Evolutionary conservation across 441 rosid genomes (phyloP).

Genomic region (Jatropha podagrica): DNA sequence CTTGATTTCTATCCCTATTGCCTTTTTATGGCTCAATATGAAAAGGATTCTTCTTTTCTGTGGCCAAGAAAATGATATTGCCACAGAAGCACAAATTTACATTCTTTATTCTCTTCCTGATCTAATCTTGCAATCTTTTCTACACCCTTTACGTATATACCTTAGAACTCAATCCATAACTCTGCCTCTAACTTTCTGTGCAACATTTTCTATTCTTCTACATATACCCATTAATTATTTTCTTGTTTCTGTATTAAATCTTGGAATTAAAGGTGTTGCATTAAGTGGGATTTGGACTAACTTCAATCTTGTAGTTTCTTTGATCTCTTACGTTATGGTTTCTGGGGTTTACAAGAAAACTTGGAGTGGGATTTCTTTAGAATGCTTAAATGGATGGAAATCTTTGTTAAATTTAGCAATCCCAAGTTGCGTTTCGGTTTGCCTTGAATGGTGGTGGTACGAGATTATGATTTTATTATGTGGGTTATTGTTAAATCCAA

Average conservation of each 20-base stretch:
- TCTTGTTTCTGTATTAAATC: slow-evolving; percentile 53
- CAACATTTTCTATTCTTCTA: slow-evolving; percentile 57
- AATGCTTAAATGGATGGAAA: slow-evolving; percentile 68
- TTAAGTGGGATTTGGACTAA: slow-evolving; percentile 68
- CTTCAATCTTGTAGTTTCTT: slow-evolving; percentile 61
- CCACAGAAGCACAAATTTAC: slow-evolving; percentile 63
- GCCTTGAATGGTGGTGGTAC: slow-evolving; percentile 99
- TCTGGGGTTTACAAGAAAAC: slow-evolving; percentile 61
- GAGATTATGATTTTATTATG: slow-evolving; percentile 87
- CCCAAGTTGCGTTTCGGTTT: slow-evolving; percentile 85
- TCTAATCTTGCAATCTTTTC: slow-evolving; percentile 59
- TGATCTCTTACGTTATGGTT: slow-evolving; percentile 53
- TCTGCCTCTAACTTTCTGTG: slow-evolving; percentile 71
- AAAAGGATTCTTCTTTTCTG: slow-evolving; percentile 57
- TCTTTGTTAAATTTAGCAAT: slow-evolving; percentile 54
- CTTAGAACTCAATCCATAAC: slow-evolving; percentile 81
- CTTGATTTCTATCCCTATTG: slow-evolving; percentile 55
- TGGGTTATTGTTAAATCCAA: slow-evolving; percentile 68
- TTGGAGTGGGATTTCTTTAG: slow-evolving; percentile 59
- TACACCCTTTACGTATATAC: slow-evolving; percentile 79
- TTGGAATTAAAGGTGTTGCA: slow-evolving; percentile 85
- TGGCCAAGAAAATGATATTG: slow-evolving; percentile 68
- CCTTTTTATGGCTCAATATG: slow-evolving; percentile 77
- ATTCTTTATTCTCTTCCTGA: slow-evolving; percentile 77
- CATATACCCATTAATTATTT: slow-evolving; percentile 74